Conservation (phyloP, 345 rosid species). For the Hevea brasiliensis region DNA sequence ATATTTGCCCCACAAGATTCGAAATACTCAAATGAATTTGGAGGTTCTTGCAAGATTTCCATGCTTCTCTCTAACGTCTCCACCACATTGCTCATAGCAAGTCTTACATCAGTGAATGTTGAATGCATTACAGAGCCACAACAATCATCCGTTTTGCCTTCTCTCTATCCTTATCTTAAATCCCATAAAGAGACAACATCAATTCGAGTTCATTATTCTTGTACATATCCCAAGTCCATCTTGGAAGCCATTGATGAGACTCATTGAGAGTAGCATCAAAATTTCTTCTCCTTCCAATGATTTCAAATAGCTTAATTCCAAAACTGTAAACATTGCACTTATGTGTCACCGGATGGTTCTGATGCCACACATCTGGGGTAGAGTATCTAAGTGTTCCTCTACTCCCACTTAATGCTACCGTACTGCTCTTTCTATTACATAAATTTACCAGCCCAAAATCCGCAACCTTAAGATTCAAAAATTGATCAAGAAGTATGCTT, state of each 20-base stretch:
- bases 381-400: slow-evolving; percentile 20
- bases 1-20: background rate
- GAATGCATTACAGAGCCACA: slow-evolving; percentile 37
- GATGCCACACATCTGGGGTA: slow-evolving; percentile 13
- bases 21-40: slow-evolving; percentile 34
- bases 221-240: slow-evolving; percentile 17
- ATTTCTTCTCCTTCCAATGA: slow-evolving; percentile 16
- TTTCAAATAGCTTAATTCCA: slow-evolving; percentile 31
- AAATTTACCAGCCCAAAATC: slow-evolving; percentile 36
- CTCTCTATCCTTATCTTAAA: slow-evolving; percentile 25
- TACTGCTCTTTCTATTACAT: background rate
- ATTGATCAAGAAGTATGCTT: slow-evolving; percentile 25
- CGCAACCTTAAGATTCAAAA: slow-evolving; percentile 19
- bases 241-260: slow-evolving; percentile 21
- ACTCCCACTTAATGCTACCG: background rate
- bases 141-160: slow-evolving; percentile 30
- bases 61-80: slow-evolving; percentile 36
- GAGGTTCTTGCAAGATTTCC: slow-evolving; percentile 14
- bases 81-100: slow-evolving; percentile 35
- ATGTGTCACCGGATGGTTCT: slow-evolving; percentile 4
- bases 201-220: background rate
- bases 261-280: slow-evolving; percentile 2
- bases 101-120: slow-evolving; percentile 31
- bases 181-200: slow-evolving; percentile 13
- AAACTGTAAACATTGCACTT: slow-evolving; percentile 34